Evolutionary conservation across 257 asterid genomes (phyloP).

Genomic region (Plantago ovata): DNA sequence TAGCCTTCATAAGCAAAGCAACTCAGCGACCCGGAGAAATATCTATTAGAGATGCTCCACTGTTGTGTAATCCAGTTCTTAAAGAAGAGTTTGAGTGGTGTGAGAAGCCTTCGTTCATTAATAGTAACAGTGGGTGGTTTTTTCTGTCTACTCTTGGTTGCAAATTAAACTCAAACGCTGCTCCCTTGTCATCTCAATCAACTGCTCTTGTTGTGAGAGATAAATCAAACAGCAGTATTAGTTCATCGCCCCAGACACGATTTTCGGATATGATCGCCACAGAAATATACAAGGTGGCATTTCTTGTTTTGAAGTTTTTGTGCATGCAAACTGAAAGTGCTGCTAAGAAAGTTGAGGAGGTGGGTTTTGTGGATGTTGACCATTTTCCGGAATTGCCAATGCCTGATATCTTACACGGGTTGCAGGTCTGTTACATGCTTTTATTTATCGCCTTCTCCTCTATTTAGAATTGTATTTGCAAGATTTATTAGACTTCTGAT

Average conservation of each 20-base stretch:
- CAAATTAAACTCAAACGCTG: slow-evolving; percentile 42
- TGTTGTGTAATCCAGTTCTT: slow-evolving; percentile 55
- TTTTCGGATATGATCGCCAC: slow-evolving; percentile 72
- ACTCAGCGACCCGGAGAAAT: slow-evolving; percentile 71
- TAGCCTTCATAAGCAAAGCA: slow-evolving; percentile 85
- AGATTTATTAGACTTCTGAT: slow-evolving; percentile 1
- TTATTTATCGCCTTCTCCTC: background rate
- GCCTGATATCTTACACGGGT: slow-evolving; percentile 93
- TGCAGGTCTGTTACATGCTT: slow-evolving; percentile 50
- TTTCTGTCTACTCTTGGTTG: slow-evolving; percentile 77
- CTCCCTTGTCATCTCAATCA: slow-evolving; percentile 38
- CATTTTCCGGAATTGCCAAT: slow-evolving; percentile 92
- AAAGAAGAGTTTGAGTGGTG: slow-evolving; percentile 82
- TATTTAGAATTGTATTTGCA: background rate
- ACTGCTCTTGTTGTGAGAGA: slow-evolving; percentile 49
- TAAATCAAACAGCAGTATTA: slow-evolving; percentile 34
- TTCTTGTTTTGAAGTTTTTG: slow-evolving; percentile 71
- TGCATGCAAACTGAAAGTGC: slow-evolving; percentile 82
- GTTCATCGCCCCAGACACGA: slow-evolving; percentile 37
- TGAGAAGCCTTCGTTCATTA: slow-evolving; percentile 60
- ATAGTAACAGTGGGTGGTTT: slow-evolving; percentile 91
- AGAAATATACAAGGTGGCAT: slow-evolving; percentile 67
- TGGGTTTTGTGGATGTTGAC: slow-evolving; percentile 79
- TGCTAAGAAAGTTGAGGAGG: slow-evolving; percentile 78
- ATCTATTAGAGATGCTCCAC: slow-evolving; percentile 44